phyloP scores from a whole-genome alignment of 1,284 basidiomycete species.

The Fomitopsis pinicola region DNA sequence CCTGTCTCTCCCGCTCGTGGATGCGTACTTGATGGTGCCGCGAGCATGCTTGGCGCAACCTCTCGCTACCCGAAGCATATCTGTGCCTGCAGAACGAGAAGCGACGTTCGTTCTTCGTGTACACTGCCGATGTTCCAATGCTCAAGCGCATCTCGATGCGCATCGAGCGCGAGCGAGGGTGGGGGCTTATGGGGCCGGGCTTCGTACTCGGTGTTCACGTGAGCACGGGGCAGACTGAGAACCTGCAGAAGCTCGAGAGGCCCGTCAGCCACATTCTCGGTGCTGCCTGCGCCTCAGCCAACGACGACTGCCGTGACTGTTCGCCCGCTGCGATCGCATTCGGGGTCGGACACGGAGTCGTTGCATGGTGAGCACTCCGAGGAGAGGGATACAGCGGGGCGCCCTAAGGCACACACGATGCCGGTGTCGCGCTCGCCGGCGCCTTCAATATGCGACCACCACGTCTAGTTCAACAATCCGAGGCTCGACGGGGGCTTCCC shows the following conservation, averaged over 20 bases:
- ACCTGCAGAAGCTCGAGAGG: not conserved
- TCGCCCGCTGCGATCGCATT: constrained; percentile 15
- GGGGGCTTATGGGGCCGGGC: constrained; percentile 1
- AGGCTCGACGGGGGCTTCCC: constrained; percentile 96
- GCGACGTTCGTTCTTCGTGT: constrained; percentile 87
- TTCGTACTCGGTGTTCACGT: not conserved
- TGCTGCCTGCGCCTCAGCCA: constrained; percentile 27
- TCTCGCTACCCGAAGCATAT: constrained; percentile 85
- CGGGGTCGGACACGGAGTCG: constrained; percentile 15
- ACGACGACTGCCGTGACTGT: constrained; percentile 19
- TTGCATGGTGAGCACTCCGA: not conserved
- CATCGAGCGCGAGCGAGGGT: constrained; percentile 32
- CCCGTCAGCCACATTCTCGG: constrained; percentile 47
- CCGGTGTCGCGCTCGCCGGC: constrained; percentile 60
- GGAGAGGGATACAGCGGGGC: constrained; percentile 21
- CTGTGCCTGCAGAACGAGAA: constrained; percentile 73
- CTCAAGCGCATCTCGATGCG: constrained; percentile 71
- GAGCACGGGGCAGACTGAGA: not conserved
- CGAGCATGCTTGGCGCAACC: constrained; percentile 59
- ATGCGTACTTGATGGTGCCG: no score
- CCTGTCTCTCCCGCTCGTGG: no score
- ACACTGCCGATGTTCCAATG: constrained; percentile 77
- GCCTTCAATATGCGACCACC: constrained; percentile 64
- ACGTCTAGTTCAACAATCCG: constrained; percentile 89
- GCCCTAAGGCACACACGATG: constrained; percentile 68